Evolutionary conservation across 176 grass and related monocot species (phyloP).

Genomic region (Cenchrus americanus): DNA sequence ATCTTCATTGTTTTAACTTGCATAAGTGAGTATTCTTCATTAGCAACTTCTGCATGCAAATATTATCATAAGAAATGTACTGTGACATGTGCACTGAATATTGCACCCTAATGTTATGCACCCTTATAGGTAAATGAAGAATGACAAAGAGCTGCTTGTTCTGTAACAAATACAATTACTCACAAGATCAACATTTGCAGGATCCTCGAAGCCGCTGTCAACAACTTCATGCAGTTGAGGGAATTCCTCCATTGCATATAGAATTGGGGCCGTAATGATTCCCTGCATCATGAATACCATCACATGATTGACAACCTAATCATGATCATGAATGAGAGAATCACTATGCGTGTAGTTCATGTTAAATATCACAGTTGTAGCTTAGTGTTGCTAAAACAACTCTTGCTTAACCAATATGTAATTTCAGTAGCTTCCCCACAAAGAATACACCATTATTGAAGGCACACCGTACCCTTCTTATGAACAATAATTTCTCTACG

Average conservation of each 20-base stretch:
- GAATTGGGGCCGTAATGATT: slow-evolving; percentile 90
- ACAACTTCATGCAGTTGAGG: slow-evolving; percentile 78
- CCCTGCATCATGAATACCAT: slow-evolving; percentile 66
- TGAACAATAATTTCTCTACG: slow-evolving; percentile 1
- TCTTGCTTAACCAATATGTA: slow-evolving; percentile 20
- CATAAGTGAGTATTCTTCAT: slow-evolving; percentile 8
- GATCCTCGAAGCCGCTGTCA: slow-evolving; percentile 74
- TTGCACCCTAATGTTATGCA: not conserved
- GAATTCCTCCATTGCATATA: slow-evolving; percentile 93
- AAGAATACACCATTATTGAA: not conserved
- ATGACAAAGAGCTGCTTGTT: not conserved
- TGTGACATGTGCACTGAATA: not conserved
- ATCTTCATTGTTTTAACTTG: not conserved
- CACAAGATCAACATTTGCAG: slow-evolving; percentile 79
- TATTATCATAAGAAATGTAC: slow-evolving; percentile 2
- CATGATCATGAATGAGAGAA: not conserved
- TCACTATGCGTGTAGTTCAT: not conserved
- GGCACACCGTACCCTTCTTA: not conserved
- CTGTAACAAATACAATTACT: slow-evolving; percentile 38
- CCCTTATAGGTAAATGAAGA: not conserved
- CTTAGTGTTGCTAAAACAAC: slow-evolving; percentile 1
- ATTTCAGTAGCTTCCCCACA: slow-evolving; percentile 3
- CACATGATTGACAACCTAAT: slow-evolving; percentile 29
- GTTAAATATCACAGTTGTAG: not conserved
- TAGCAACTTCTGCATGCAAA: not conserved